Base-by-base conservation (phyloP, 116 monocot species). In the Papilionanthe hybrid region DNA sequence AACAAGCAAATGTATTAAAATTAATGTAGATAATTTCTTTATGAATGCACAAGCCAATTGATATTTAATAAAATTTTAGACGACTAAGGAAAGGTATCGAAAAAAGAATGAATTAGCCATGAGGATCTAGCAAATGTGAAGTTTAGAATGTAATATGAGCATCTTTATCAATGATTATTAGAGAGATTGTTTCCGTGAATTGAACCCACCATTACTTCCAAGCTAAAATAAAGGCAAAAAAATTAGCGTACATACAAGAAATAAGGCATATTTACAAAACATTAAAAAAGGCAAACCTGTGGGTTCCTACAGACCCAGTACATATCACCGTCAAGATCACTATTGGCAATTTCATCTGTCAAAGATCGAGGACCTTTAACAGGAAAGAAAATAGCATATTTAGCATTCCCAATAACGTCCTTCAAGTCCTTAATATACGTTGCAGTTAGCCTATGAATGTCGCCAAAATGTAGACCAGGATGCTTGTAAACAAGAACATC, bases 321-420 rank as follows among this genome's bases (percentile, higher is more conserved):
- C 42, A 89, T 81, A 53, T 94, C 94, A 41, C 94, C 94, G 83
- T 94, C 94, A 75, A 85, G 87, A 86, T 94, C 94, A 84, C 94
- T 84, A 47, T 88, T 87, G 3, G 94, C 94, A 83, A 94, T 92
- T 75, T 94, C 94, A 85, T 92, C 90, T 28, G 88, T 82, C 74
- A 94, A 74, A 43, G 92, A 94, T 9, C 94, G 75, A 19, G 77
- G 82, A 1, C 94, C 94, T 60, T 83, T 80, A 12, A 48, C 81
- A 19, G 94, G 83, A 79, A 94, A 94, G 63, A 94, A 88, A 49
- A 94, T 92, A 13, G 85, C 94, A 83, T 87, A 92, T 60, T 94
- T 94, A 17, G 90, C 57, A 78, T 92, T 81, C 55, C 94, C 92
- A 50, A 94, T 82, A 42, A 88, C 22, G 8, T 83, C 79, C 57